Evolutionary conservation across 768 basidiomycete genomes (phyloP).

Genomic region (Mrakia blollopis): DNA sequence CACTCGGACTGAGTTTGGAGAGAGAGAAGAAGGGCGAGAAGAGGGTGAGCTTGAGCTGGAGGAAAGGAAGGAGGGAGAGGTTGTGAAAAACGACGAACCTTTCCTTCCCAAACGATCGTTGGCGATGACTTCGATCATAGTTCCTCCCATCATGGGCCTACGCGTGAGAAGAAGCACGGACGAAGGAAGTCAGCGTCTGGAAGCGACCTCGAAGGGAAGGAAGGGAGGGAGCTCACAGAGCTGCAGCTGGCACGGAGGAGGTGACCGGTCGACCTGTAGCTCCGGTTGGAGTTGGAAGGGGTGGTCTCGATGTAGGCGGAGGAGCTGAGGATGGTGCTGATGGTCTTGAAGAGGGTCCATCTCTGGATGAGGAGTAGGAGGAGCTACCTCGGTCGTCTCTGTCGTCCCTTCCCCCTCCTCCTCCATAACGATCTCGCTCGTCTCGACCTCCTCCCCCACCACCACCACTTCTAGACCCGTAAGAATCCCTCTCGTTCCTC

Average conservation of each 20-base stretch:
- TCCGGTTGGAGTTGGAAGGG: not conserved
- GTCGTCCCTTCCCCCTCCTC: not conserved
- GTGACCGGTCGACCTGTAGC: not conserved
- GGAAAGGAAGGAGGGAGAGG: not conserved
- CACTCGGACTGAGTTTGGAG: slow-evolving; percentile 65
- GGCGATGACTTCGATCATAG: slow-evolving; percentile 67
- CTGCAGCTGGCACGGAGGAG: too few relatives aligned
- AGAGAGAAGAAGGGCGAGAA: not conserved
- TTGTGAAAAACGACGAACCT: slow-evolving; percentile 52
- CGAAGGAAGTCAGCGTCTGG: not conserved
- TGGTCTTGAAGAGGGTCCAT: not conserved
- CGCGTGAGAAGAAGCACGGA: not conserved
- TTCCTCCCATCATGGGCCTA: slow-evolving; percentile 28
- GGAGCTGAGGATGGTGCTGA: slow-evolving; percentile 3
- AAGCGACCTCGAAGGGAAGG: slow-evolving; percentile 14
- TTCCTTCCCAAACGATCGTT: slow-evolving; percentile 93
- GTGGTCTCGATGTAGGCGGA: not conserved
- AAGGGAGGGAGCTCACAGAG: slow-evolving; percentile 32
- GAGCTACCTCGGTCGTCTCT: slow-evolving; percentile 12
- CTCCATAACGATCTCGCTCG: slow-evolving; percentile 30
- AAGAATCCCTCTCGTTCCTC: slow-evolving; percentile 36
- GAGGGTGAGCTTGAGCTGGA: not conserved
- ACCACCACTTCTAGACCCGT: slow-evolving; percentile 35
- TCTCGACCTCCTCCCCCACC: slow-evolving; percentile 34
- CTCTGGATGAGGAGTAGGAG: slow-evolving; percentile 3